Evolutionary conservation across 345 rosid genomes (phyloP), one percentile per base, ranked within the genome.

Genomic region (Salix brachista): DNA sequence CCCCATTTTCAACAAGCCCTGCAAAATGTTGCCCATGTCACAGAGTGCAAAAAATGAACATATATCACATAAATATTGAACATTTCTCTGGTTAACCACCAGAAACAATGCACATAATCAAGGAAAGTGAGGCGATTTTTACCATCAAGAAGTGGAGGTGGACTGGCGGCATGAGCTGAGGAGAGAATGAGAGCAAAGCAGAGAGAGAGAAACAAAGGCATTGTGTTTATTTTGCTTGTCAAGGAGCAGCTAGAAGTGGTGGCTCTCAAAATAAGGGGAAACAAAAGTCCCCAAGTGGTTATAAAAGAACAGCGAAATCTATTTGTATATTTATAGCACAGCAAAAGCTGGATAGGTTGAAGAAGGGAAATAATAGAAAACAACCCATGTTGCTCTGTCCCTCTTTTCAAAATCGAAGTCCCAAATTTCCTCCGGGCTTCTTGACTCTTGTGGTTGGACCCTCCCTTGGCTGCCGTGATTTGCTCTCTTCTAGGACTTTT

Each of bases 1-100:
- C 61, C 11, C 97, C 98, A 78, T 94, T 94, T 46, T 81, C 83
- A 16, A 94, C 76, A 32, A 89, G 84, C 41, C 77, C 98, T 94
- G 79, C 61, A 70, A 36, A 74, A 28, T 32, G 39, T 58, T 23
- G 1, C 5, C 26, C 64, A 58, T n/a, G 25, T n/a, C 13, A 3
- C 28, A n/a, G 0, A 23, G 12, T 11, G 16, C 10, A 4, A 56
- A 9, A 11, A 0, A 23, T 56, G 26, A 58, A 10, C 11, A n/a
- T 10, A 9, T 23, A 58, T 58, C 64, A 23, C 16, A 23, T 12
- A 46, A 46, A 14, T 46, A 46, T 11, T 0, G 6, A 46, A 3
- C 50, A 46, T 46, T 46, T 46, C 18, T 13, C 13, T 46, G 50
- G 17, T 46, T 13, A 14, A 13, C 17, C 1, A 46, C 50, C 26